Evolutionary conservation across 2,329 filamentous ascomycete genomes (phyloP).

Genomic region (Pestalotiopsis sp.): DNA sequence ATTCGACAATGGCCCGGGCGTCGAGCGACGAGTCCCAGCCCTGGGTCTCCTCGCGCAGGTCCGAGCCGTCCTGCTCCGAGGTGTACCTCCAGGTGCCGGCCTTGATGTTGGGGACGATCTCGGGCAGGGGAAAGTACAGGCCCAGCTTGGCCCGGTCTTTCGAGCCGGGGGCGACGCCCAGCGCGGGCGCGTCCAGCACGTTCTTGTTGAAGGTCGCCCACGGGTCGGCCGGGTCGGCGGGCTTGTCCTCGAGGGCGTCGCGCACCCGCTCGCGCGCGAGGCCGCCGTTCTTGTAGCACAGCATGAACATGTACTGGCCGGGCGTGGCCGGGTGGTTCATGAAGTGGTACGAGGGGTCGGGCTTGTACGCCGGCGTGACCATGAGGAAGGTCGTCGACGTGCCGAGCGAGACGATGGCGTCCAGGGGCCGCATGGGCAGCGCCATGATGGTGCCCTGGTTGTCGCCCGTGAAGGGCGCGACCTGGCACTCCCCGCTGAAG

Average conservation of each 20-base stretch:
- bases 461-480: slow-evolving; percentile 91
- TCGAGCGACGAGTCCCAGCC: slow-evolving; percentile 70
- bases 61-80: slow-evolving; percentile 57
- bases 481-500: slow-evolving; percentile 73
- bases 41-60: slow-evolving; percentile 41
- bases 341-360: slow-evolving; percentile 92
- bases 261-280: slow-evolving; percentile 89
- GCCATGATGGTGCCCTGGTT: slow-evolving; percentile 95
- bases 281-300: slow-evolving; percentile 98
- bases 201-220: slow-evolving; percentile 84
- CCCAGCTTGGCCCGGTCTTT: slow-evolving; percentile 76
- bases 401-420: slow-evolving; percentile 92
- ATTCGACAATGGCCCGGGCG: slow-evolving; percentile 86
- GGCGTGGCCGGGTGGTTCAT: slow-evolving; percentile 95
- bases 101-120: slow-evolving; percentile 91
- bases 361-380: slow-evolving; percentile 90
- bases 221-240: slow-evolving; percentile 45
- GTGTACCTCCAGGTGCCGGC: slow-evolving; percentile 87
- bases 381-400: slow-evolving; percentile 98
- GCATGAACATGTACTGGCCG: slow-evolving; percentile 99
- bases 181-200: slow-evolving; percentile 68
- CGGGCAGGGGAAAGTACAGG: slow-evolving; percentile 92
- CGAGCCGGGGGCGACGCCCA: slow-evolving; percentile 59
- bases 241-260: slow-evolving; percentile 73
- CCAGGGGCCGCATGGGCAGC: slow-evolving; percentile 81